Base-by-base conservation (phyloP, 371 early-diverging fungal species). In the Haplosporangium sp. region DNA sequence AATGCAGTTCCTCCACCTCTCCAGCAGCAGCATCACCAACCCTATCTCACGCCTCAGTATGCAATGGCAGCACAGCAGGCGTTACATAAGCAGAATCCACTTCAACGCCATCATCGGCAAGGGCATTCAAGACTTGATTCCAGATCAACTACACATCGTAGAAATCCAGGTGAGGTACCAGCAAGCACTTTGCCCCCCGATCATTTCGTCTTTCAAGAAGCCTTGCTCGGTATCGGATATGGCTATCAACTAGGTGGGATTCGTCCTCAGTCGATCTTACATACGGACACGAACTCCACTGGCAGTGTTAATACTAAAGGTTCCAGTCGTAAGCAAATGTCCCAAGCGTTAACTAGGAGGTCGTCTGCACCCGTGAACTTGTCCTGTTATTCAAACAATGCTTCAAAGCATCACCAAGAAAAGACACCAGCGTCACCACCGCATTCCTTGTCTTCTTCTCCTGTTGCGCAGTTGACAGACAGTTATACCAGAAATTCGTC, bases 161-260 rank as follows among this genome's bases (percentile, higher is more conserved):
- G 66, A 20, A 77, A 77, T 20, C 78, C 78, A 3, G 78, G 69
- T 5, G 72, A 77, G 45, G 73, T 77, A 0, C 73, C 78, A 45
- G 61, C 78, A 3, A 77, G 78, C 50, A 69, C 72, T 2, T 53
- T 77, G 4, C 78, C 78, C 0, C 78, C 78, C 10, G 78, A 77
- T 38, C 78, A 72, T 34, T 73, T 72, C 40, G 62, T 77, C 37
- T 77, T 77, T 34, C 72, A 62, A 27, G 77, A 77, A 27, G 77
- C 77, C 4, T 47, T 71, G 4, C 39, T 74, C 11, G 63, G 63
- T 48, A 20, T 48, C 10, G 55, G 55, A 55, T 55, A 7, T 34
- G 27, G 15, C 59, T 2, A 4, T 38, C 17, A 40, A 6, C 11
- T n/a, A 15, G 39, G 64, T 8, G n/a, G 35, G n/a, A n/a, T 35